Evolutionary conservation across 2,329 filamentous ascomycete genomes (phyloP), one percentile per base, ranked within the genome.

Genomic region (Penicillium sp.): DNA sequence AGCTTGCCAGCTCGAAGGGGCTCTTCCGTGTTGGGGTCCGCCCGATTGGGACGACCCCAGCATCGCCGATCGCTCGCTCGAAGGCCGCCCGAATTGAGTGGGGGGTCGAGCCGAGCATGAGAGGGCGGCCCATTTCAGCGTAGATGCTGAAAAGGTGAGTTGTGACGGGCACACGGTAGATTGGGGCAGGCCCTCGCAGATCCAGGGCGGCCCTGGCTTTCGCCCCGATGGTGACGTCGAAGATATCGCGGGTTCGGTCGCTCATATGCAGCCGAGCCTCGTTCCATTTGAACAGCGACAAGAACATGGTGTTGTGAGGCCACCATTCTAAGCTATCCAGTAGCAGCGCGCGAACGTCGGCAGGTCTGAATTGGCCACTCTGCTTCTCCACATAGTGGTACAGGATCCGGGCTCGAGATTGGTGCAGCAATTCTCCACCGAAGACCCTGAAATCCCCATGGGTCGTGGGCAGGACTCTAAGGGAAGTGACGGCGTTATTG

Each of bases 271-370:
- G 84, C 8, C 87, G 84, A 2, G 85, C 81, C 69, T 93, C 88
- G 61, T 90, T 87, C 79, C 87, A 89, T n/a, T 86, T 83, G 62
- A 89, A 89, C 0, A 94, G 76, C 1, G 83, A 79, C 1, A 96
- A 81, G 60, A 97, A 88, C 6, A 91, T 80, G 1, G 86, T 89
- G 75, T 96, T 97, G 49, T 80, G 79, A 0, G 92, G 91, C 70
- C 92, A 96, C 7, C 77, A 70, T 0, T 67, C 66, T 23, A 94
- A 78, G 60, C 88, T 89, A 2, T 79, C 75, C 5, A 78, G 75
- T 0, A 96, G 76, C 13, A 87, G 78, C 8, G 81, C 75, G 43
- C 89, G 86, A 35, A 96, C 73, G 19, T 86, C 81, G 0, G 81
- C 77, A 5, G 90, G 88, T 52, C 87, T 87, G 74, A 89, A 91